A percentile compares a stretch with the other conserved stretches of the same genome.
Conservation (phyloP, 306 rosid species). For the Ochetophila trinervis region DNA sequence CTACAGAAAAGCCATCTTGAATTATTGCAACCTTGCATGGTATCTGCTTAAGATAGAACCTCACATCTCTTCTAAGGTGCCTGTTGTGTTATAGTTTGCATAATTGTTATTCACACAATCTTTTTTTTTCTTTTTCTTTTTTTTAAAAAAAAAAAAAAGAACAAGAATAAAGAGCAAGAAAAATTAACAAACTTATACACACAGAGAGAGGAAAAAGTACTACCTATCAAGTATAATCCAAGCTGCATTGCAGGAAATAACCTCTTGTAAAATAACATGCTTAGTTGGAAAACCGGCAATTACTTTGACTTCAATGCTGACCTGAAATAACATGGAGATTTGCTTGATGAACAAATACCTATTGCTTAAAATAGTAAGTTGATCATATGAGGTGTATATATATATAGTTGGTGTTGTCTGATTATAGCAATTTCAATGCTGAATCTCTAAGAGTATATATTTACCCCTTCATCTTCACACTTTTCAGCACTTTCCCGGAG, state of each 20-base stretch:
- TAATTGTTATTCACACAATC: neutral
- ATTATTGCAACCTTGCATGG: constrained; percentile 65
- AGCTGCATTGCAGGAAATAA: constrained; percentile 43
- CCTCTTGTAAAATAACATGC: constrained; percentile 65
- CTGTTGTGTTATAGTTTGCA: constrained; percentile 32
- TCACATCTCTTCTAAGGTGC: constrained; percentile 56
- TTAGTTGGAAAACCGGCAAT: constrained; percentile 72
- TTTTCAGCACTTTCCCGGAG: constrained; percentile 47
- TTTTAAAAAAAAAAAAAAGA: too few species aligned
- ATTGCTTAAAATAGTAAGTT: neutral
- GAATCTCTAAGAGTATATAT: neutral
- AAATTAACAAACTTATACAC: too few species aligned
- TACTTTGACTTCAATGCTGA: constrained; percentile 65
- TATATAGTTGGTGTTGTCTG: neutral
- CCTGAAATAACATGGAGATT: constrained; percentile 35
- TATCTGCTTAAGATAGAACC: constrained; percentile 50
- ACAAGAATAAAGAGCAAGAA: too few species aligned
- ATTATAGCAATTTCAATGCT: neutral
- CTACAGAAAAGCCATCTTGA: constrained; percentile 47
- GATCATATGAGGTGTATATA: neutral
- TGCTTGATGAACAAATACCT: constrained; percentile 6
- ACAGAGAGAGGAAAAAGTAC: neutral
- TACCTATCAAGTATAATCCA: constrained; percentile 88
- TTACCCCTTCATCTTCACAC: constrained; percentile 56
- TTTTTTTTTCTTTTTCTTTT: neutral